Base-by-base conservation (phyloP, 2,329 filamentous ascomycete species). In the Colletotrichum brevisporum region DNA sequence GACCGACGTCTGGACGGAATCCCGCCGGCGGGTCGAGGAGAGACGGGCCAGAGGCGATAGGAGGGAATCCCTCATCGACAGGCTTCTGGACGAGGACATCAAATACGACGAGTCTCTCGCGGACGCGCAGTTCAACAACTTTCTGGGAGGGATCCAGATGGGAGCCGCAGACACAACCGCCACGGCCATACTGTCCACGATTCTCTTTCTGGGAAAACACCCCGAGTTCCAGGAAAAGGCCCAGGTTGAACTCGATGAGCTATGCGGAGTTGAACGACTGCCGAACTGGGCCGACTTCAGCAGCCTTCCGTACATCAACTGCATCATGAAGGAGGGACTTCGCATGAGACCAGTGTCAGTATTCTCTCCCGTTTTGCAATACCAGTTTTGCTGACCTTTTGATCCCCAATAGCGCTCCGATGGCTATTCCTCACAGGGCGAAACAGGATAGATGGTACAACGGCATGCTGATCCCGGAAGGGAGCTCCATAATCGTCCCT, bases 121-220 rank as follows among this genome's bases (percentile, higher is more conserved):
- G 2, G 43, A 72, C n/a, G 72, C 74, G 6, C 75, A 80, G 68
- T 74, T 80, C 45, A 71, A 82, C 5, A 77, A 78, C 67, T 83
- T 84, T 67, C 74, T 83, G 5, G 60, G 74, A 31, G 76, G 75
- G 1, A 78, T 79, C 61, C 79, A 80, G 1, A 58, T 65, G 71
- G 80, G 76, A n/a, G 80, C 81, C 5, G 76, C 77, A 2, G 79
- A 81, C 54, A 82, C 81, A 0, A 75, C 78, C 4, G 76, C 77
- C 4, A 75, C 76, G 2, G 75, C 80, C 13, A 76, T 82, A 12
- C 73, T 79, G 5, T 74, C 78, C 1, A 79, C 81, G 59, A 75
- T 82, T 39, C 76, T 77, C 36, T 84, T 83, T 6, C 83, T 87
- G 79, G 78, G 77, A 6, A 70, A 84, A 41, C 79, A 79, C 54